A percentile compares a stretch with the other conserved stretches of the same genome.
phyloP scores from a whole-genome alignment of 148 eudicot genomes.

The Fagopyrum homotropicum region DNA sequence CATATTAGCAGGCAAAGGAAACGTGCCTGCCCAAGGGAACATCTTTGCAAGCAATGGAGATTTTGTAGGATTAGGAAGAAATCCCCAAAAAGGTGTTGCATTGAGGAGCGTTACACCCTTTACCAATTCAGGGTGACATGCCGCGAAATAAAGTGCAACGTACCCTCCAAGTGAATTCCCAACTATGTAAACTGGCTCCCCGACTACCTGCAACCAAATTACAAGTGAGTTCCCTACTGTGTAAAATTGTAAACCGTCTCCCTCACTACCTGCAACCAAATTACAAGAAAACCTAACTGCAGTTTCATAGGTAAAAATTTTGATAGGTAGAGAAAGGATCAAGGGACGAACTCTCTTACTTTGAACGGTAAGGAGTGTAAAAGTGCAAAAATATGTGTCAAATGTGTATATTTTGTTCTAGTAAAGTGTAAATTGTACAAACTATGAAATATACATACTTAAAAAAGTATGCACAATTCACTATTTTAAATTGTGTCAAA shows the following conservation, averaged over 20 bases:
- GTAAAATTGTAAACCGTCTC: conserved; percentile 61
- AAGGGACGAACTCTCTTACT: too few relatives aligned
- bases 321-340: too few relatives aligned
- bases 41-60: conserved; percentile 67
- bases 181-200: conserved; percentile 83
- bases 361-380: too few relatives aligned
- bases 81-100: conserved; percentile 98
- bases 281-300: background rate
- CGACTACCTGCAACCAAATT: conserved; percentile 21
- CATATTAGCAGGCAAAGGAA: conserved; percentile 77
- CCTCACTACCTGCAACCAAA: conserved; percentile 24
- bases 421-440: too few relatives aligned
- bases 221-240: conserved; percentile 64
- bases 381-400: too few relatives aligned
- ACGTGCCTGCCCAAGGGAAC: conserved; percentile 88
- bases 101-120: conserved; percentile 86
- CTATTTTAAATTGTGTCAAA: too few relatives aligned
- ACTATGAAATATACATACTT: too few relatives aligned
- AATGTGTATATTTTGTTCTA: too few relatives aligned
- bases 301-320: background rate
- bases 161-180: conserved; percentile 98
- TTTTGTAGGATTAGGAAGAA: conserved; percentile 74
- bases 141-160: conserved; percentile 85
- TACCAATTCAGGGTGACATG: conserved; percentile 65
- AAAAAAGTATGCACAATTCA: too few relatives aligned